Percentiles rank a stretch among this genome's conserved stretches.
Evolutionary conservation across 176 grass and related monocot species (phyloP).

Genomic region (Triticum dicoccoides): DNA sequence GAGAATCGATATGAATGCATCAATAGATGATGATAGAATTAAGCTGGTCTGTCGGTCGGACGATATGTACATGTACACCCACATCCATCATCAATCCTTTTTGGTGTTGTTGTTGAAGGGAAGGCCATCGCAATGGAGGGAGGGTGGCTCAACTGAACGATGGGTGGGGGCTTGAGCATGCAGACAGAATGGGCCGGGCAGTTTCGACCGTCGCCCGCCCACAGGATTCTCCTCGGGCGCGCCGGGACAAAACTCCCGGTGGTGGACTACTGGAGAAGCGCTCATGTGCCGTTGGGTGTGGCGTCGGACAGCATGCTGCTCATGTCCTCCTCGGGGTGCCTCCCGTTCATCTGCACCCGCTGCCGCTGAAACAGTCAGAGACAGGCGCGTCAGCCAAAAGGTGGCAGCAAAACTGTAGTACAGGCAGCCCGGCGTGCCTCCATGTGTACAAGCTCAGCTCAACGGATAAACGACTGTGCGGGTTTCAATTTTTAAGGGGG

Average conservation of each 20-base stretch:
- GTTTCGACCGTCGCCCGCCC: background rate
- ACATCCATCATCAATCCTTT: background rate
- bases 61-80: background rate
- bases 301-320: slow-evolving; percentile 47
- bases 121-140: slow-evolving; percentile 14
- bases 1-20: background rate
- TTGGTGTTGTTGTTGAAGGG: background rate
- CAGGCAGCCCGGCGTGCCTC: background rate
- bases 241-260: slow-evolving; percentile 24
- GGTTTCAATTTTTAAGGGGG: background rate
- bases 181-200: background rate
- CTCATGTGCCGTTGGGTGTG: slow-evolving; percentile 40
- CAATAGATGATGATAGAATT: background rate
- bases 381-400: slow-evolving; percentile 10
- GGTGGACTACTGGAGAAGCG: background rate
- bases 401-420: background rate
- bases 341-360: slow-evolving; percentile 81
- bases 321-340: slow-evolving; percentile 55
- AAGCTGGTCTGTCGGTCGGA: background rate
- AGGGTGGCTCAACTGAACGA: background rate
- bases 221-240: slow-evolving; percentile 42
- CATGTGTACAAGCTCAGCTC: background rate
- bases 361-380: slow-evolving; percentile 56
- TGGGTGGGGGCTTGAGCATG: background rate
- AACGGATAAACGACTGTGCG: background rate